Evolutionary conservation across 768 basidiomycete genomes (phyloP).

Genomic region (Kwoniella europaea): DNA sequence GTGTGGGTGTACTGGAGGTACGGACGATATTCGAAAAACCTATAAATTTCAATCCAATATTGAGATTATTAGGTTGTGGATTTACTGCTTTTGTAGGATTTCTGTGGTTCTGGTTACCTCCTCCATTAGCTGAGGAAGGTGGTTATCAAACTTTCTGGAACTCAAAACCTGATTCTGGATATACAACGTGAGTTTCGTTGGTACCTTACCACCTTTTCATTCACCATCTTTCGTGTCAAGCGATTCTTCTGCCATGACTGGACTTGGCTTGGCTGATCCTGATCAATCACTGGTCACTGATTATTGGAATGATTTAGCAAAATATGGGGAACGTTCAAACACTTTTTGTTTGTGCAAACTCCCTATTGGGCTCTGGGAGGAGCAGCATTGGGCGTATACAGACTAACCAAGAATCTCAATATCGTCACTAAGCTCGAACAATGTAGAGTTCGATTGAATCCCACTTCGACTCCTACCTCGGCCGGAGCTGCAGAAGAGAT

Average conservation of each 20-base stretch:
- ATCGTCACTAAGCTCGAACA: constrained; percentile 21
- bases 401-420: constrained; percentile 3
- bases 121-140: neutral
- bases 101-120: constrained; percentile 5
- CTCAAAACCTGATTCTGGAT: neutral
- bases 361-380: constrained; percentile 16
- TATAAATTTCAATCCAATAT: constrained; percentile 3
- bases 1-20: neutral
- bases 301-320: neutral
- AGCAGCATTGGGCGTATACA: constrained; percentile 4
- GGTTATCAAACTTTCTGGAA: constrained; percentile 18
- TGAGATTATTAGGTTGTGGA: neutral
- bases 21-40: constrained; percentile 17
- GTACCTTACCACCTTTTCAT: neutral
- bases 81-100: constrained; percentile 11
- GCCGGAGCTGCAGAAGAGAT: neutral
- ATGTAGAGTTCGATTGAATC: neutral
- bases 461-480: neutral
- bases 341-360: constrained; percentile 9
- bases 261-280: neutral
- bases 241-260: too few relatives aligned
- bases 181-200: constrained; percentile 8
- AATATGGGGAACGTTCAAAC: constrained; percentile 19
- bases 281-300: neutral
- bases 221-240: neutral